Percentiles rank a stretch among this genome's conserved stretches.
Conservation (phyloP, 495 filamentous ascomycete genomes). For the Patellaria atrata region DNA sequence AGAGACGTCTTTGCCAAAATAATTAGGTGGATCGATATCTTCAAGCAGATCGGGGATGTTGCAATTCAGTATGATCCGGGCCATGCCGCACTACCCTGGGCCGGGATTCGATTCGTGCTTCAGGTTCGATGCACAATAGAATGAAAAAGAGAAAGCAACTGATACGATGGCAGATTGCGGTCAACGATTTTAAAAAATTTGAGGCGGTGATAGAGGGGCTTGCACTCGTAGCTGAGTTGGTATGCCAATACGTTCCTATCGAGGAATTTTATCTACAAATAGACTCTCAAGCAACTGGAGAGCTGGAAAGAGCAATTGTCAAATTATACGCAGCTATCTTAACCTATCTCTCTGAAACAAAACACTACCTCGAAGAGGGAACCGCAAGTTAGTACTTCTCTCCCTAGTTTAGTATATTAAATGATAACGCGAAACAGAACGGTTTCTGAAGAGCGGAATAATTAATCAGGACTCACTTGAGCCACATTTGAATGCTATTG, state of each 20-base stretch:
- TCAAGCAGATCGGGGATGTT: constrained; percentile 29
- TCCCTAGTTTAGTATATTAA: constrained; percentile 5
- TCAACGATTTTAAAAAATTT: constrained; percentile 15
- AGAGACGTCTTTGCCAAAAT: constrained; percentile 28
- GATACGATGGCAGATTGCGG: constrained; percentile 12
- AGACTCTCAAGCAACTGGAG: constrained; percentile 1
- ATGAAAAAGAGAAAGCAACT: constrained; percentile 1
- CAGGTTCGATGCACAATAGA: constrained; percentile 18
- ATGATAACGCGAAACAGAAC: constrained; percentile 5
- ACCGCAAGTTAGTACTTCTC: constrained; percentile 6
- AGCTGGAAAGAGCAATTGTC: constrained; percentile 7
- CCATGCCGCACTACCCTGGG: constrained; percentile 33
- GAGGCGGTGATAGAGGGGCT: constrained; percentile 18
- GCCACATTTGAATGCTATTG: constrained; percentile 5
- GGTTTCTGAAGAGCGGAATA: constrained; percentile 1
- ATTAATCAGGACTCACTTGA: background rate
- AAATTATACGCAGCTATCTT: constrained; percentile 11
- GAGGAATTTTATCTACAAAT: constrained; percentile 21
- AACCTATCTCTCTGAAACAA: constrained; percentile 9
- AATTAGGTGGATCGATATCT: constrained; percentile 26
- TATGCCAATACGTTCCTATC: constrained; percentile 19
- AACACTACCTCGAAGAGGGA: constrained; percentile 11
- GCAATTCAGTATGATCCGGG: constrained; percentile 28
- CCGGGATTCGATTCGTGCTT: constrained; percentile 26
- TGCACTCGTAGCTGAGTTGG: constrained; percentile 19